Percentiles rank a stretch among this genome's conserved stretches.
phyloP scores from a whole-genome alignment of 129 eudicot species.

The Flaveria brownii region DNA sequence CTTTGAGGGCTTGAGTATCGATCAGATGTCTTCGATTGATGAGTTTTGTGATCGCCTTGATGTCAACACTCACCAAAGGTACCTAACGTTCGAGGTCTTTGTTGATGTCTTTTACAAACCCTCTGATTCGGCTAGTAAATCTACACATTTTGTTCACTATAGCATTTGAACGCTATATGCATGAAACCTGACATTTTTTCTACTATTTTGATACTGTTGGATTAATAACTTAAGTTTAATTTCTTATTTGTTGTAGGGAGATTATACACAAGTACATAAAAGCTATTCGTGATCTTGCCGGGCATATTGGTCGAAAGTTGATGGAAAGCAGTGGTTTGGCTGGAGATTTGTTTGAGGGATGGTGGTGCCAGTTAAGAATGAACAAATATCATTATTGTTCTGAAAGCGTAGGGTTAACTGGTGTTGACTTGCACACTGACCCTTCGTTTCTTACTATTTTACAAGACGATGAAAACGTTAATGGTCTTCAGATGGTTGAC shows the following conservation, averaged over 20 bases:
- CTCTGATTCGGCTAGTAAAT: no score
- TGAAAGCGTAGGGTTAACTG: neutral
- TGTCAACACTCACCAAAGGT: slow-evolving; percentile 13
- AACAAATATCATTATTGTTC: neutral
- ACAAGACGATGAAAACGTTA: slow-evolving; percentile 1
- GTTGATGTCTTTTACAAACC: no score
- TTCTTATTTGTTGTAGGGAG: neutral
- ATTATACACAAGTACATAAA: neutral
- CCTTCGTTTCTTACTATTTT: slow-evolving; percentile 1
- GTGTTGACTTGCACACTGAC: neutral
- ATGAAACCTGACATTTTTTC: no score
- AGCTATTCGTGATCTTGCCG: neutral
- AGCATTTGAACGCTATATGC: no score
- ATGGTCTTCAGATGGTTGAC: neutral
- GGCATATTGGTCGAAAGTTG: neutral
- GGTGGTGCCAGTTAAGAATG: neutral
- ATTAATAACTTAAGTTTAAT: neutral
- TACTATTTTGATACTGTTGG: no score
- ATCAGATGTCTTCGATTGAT: neutral
- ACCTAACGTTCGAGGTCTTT: neutral
- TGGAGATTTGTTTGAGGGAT: neutral
- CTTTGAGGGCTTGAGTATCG: neutral
- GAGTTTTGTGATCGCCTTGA: slow-evolving; percentile 10
- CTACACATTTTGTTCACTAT: no score
- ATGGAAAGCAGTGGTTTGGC: neutral